Evolutionary conservation across 2,329 filamentous ascomycete species (phyloP).

Genomic region (Alternaria atra): DNA sequence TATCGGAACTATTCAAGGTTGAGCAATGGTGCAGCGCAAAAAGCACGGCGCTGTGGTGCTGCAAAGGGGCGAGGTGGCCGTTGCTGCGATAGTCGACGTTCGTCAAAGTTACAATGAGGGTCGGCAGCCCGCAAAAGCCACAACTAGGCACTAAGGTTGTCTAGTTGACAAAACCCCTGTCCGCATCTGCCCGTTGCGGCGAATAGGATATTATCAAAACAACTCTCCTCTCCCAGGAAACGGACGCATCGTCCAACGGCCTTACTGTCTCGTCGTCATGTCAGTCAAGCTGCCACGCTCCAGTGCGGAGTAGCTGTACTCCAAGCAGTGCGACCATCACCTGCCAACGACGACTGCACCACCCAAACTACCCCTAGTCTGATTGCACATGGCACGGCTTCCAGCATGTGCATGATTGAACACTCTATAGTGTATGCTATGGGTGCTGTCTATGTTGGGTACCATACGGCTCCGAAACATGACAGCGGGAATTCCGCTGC

Average conservation of each 20-base stretch:
- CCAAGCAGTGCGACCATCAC: slow-evolving; percentile 13
- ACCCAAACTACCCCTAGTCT: slow-evolving; percentile 2
- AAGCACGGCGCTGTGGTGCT: slow-evolving; percentile 13
- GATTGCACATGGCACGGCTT: slow-evolving; percentile 11
- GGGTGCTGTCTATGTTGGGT: background rate
- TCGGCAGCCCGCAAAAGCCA: slow-evolving; percentile 28
- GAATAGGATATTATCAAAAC: slow-evolving; percentile 29
- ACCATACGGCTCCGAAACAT: slow-evolving; percentile 17
- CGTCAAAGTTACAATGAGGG: slow-evolving; percentile 24
- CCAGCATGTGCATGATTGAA: slow-evolving; percentile 20
- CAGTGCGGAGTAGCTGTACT: slow-evolving; percentile 6
- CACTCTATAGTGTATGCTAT: slow-evolving; percentile 11
- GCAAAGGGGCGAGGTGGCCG: slow-evolving; percentile 12
- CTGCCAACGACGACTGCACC: slow-evolving; percentile 4
- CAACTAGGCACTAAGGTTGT: slow-evolving; percentile 22
- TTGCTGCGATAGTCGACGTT: slow-evolving; percentile 11
- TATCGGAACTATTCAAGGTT: background rate
- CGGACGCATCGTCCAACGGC: slow-evolving; percentile 18
- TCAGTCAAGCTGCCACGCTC: slow-evolving; percentile 14
- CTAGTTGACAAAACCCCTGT: slow-evolving; percentile 25
- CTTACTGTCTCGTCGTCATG: slow-evolving; percentile 2
- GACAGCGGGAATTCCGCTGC: slow-evolving; percentile 15
- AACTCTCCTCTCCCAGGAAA: slow-evolving; percentile 28
- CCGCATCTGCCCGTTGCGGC: slow-evolving; percentile 7
- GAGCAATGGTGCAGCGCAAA: slow-evolving; percentile 10